Evolutionary conservation across 2,329 filamentous ascomycete genomes (phyloP), one percentile per base, ranked within the genome.

Genomic region (Ophiostoma quercus): DNA sequence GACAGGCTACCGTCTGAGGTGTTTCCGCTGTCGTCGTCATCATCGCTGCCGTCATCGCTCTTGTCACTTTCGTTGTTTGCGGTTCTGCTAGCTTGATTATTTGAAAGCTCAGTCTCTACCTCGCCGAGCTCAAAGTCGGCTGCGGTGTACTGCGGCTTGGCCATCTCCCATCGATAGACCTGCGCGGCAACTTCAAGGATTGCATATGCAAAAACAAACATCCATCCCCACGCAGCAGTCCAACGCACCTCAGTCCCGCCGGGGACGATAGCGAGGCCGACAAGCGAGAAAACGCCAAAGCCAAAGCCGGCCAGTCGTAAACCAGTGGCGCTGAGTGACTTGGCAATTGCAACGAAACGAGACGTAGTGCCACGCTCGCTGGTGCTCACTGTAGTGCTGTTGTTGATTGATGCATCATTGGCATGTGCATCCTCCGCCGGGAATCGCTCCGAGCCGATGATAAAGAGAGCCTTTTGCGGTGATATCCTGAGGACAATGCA

Each of bases 121-220:
- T 60, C 68, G 6, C 62, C 70, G 19, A 71, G 66, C 68, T 71
- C 70, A 68, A 71, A 69, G 66, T 66, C 68, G 9, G 68, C 68
- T 3, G 68, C 37, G 14, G 71, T 67, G 62, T 60, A 34, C 34
- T 57, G 62, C 32, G 71, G 67, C 54, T 47, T 37, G 1, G 47
- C 37, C 51, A 65, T 19, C 19, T 54, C 69, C 54, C 63, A 67
- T 3, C 60, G 66, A 29, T 69, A 37, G 1, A 22, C 65, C 14
- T 65, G 37, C 9, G 37, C 22, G 2, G 22, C 67, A 0, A 29
- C n/a, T 16, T 72, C 71, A 25, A 71, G 14, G 8, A 69, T 1
- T 6, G 62, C 25, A 57, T 69, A 72, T 1, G 71, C 19, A 5
- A 29, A 25, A 19, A 69, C 43, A 66, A 41, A 69, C 67, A 71